phyloP scores from a whole-genome alignment of 2,329 filamentous ascomycete species.

The Aspergillus sp. region DNA sequence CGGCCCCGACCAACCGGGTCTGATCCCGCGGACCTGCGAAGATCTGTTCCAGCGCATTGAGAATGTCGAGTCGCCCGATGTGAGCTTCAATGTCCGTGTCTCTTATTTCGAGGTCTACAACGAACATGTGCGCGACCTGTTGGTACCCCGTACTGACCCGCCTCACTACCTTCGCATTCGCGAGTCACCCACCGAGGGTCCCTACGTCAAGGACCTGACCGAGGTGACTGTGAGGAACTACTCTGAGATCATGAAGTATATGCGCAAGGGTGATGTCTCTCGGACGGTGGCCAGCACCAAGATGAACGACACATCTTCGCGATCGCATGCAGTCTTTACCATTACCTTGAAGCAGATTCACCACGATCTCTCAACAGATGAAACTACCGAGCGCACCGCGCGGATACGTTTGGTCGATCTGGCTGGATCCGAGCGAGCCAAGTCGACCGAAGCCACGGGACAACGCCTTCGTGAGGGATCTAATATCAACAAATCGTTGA shows the following conservation, averaged over 20 bases:
- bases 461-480: slow-evolving; percentile 87
- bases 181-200: slow-evolving; percentile 90
- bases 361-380: slow-evolving; percentile 94
- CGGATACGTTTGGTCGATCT: slow-evolving; percentile 94
- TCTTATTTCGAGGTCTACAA: slow-evolving; percentile 99
- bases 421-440: slow-evolving; percentile 90
- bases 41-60: slow-evolving; percentile 94
- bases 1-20: slow-evolving; percentile 74
- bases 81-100: slow-evolving; percentile 94
- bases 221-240: slow-evolving; percentile 89
- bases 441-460: slow-evolving; percentile 92
- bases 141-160: slow-evolving; percentile 75
- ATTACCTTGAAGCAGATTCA: slow-evolving; percentile 98
- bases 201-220: slow-evolving; percentile 94
- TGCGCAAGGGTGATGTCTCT: slow-evolving; percentile 84
- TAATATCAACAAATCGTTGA: slow-evolving; percentile 99
- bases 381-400: slow-evolving; percentile 91
- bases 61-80: slow-evolving; percentile 78
- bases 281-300: slow-evolving; percentile 91
- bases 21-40: slow-evolving; percentile 93
- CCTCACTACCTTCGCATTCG: slow-evolving; percentile 96
- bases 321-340: slow-evolving; percentile 96
- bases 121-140: slow-evolving; percentile 92
- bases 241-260: slow-evolving; percentile 81
- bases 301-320: slow-evolving; percentile 98